Percentiles rank a stretch among this genome's conserved stretches.
phyloP scores from a whole-genome alignment of 2,329 filamentous ascomycete species.

The Thelonectria discophora region DNA sequence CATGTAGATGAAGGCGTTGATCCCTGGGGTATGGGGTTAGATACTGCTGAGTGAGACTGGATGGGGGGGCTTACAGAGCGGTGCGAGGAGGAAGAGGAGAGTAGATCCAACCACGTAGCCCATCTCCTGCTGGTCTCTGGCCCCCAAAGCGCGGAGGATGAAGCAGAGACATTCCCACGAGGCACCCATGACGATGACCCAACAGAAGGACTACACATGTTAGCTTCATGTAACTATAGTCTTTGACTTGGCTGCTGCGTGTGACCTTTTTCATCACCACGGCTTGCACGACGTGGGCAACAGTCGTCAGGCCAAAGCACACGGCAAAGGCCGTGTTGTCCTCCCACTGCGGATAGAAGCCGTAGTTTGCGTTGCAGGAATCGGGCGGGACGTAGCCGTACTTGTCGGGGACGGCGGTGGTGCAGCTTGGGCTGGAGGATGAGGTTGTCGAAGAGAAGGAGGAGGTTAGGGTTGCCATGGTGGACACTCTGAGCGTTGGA shows the following conservation, averaged over 20 bases:
- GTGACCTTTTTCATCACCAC: conserved; percentile 26
- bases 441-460: not conserved
- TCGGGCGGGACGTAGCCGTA: conserved; percentile 34
- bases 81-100: conserved; percentile 40
- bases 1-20: conserved; percentile 57
- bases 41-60: not conserved
- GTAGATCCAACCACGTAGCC: conserved; percentile 28
- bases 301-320: conserved; percentile 21
- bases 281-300: conserved; percentile 10
- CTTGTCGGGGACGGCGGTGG: conserved; percentile 29
- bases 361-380: conserved; percentile 35
- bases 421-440: conserved; percentile 18
- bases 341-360: conserved; percentile 32
- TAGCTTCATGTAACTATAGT: not conserved
- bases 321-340: conserved; percentile 25
- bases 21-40: conserved; percentile 37
- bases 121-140: conserved; percentile 39
- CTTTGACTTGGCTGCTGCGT: too few species aligned
- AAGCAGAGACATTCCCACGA: conserved; percentile 45
- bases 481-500: not conserved
- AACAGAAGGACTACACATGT: conserved; percentile 38
- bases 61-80: conserved; percentile 33
- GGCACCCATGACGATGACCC: conserved; percentile 46
- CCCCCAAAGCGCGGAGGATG: conserved; percentile 41
- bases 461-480: not conserved